These are phyloP conservation scores for Lignosus rhinocerotis DNA, from an alignment of 1,284 basidiomycete species.

Conservation along the genomic window DNA sequence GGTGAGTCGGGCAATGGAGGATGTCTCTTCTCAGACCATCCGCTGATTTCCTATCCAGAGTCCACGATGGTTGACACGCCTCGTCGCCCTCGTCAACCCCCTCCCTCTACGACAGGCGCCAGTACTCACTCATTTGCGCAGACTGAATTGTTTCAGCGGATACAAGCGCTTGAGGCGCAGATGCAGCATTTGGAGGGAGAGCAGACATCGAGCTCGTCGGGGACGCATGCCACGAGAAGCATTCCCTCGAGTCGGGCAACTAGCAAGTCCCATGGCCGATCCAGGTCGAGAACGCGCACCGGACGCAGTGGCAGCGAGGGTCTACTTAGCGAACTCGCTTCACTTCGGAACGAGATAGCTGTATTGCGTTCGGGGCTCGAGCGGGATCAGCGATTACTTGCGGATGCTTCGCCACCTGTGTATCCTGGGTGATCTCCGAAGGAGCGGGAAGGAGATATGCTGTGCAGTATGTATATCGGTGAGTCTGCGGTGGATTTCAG, in stretches of 20 bases:
- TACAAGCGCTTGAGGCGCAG: neutral
- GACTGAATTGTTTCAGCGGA: neutral
- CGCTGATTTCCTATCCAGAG: neutral
- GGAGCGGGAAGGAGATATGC: neutral
- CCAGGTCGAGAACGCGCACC: neutral
- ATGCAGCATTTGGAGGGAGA: neutral
- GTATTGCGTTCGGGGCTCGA: constrained; percentile 9
- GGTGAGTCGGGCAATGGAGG: neutral
- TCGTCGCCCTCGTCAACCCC: neutral
- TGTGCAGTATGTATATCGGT: neutral
- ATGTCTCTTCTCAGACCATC: neutral
- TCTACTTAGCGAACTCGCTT: constrained; percentile 3
- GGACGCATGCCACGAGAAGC: neutral
- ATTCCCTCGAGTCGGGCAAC: neutral
- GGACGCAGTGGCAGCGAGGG: neutral
- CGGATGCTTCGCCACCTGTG: constrained; percentile 1
- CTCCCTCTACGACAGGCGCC: neutral
- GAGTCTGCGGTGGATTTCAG: neutral
- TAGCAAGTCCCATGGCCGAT: neutral
- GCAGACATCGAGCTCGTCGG: neutral
- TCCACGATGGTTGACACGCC: neutral
- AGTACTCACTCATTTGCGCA: neutral
- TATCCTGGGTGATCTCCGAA: neutral
- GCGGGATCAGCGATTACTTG: constrained; percentile 4
- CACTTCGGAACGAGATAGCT: constrained; percentile 6